Conservation (phyloP, 1,139 yeast species). For the Blastobotrys malaysiensis region DNA sequence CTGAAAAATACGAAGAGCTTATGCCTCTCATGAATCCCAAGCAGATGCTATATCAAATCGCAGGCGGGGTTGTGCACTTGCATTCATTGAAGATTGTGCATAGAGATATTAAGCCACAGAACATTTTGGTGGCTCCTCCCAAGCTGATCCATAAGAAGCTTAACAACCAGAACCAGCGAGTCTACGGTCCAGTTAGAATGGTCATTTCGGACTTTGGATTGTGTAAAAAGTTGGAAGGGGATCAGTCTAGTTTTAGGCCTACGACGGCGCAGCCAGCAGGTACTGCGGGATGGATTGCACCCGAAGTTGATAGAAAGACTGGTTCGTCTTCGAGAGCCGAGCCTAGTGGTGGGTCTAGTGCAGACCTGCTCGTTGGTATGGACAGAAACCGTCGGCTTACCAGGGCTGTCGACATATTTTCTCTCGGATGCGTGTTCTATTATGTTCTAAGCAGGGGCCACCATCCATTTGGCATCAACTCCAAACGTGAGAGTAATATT, state of each 20-base stretch:
- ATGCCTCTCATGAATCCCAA: constrained; percentile 41
- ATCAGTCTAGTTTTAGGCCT: constrained; percentile 89
- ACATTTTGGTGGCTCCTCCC: constrained; percentile 77
- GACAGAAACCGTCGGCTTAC: constrained; percentile 60
- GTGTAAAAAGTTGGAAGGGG: constrained; percentile 85
- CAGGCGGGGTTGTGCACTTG: constrained; percentile 78
- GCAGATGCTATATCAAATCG: constrained; percentile 67
- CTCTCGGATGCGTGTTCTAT: constrained; percentile 90
- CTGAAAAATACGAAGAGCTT: constrained; percentile 33
- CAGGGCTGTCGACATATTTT: constrained; percentile 87
- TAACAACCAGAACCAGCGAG: constrained; percentile 21
- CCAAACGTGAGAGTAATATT: constrained; percentile 82
- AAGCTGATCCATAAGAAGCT: constrained; percentile 34
- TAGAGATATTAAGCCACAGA: constrained; percentile 94
- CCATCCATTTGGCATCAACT: constrained; percentile 95
- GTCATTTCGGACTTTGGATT: constrained; percentile 93
- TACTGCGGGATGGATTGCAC: constrained; percentile 98
- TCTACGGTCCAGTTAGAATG: constrained; percentile 48
- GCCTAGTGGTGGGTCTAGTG: constrained; percentile 14
- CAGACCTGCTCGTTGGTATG: constrained; percentile 36
- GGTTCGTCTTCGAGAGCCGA: neutral
- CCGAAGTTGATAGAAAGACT: constrained; percentile 49
- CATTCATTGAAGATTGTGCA: constrained; percentile 92
- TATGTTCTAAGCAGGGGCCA: constrained; percentile 76
- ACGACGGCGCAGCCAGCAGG: constrained; percentile 94